Conservation (phyloP, 257 asterid species). For the Capsicum pubescens region DNA sequence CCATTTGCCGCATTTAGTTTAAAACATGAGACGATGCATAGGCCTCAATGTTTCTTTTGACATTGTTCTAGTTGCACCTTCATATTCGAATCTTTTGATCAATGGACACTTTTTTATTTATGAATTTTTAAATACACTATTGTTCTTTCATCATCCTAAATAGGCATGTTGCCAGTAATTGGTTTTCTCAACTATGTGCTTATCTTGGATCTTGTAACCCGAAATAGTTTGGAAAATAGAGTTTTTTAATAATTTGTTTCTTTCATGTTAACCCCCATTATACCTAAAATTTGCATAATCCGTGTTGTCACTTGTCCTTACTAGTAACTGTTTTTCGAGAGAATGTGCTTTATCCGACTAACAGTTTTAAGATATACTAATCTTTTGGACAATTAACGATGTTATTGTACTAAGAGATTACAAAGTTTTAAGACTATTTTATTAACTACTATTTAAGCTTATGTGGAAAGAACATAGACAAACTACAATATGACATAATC, state of each 20-base stretch:
- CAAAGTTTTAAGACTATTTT: neutral
- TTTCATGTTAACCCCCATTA: constrained; percentile 9
- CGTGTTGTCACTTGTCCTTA: neutral
- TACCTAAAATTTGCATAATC: neutral
- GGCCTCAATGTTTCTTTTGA: too few relatives aligned
- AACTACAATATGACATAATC: neutral
- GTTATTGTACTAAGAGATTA: neutral
- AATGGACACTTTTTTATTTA: neutral
- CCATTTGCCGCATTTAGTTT: too few relatives aligned
- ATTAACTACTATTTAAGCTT: neutral
- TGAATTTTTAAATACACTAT: neutral
- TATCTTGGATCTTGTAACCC: neutral
- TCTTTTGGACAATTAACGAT: neutral
- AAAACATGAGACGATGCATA: too few relatives aligned
- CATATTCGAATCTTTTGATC: neutral
- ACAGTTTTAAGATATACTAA: neutral
- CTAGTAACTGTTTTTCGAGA: neutral
- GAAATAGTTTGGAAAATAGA: neutral
- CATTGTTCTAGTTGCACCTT: too few relatives aligned
- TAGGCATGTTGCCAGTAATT: neutral
- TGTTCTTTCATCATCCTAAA: neutral
- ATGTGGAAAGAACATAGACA: neutral
- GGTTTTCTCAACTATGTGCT: neutral
- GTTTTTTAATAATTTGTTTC: neutral
- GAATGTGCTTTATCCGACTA: neutral